These are phyloP conservation scores for Apiotrichum laibachii DNA, from an alignment of 1,284 basidiomycete species.

Conservation along the genomic window DNA sequence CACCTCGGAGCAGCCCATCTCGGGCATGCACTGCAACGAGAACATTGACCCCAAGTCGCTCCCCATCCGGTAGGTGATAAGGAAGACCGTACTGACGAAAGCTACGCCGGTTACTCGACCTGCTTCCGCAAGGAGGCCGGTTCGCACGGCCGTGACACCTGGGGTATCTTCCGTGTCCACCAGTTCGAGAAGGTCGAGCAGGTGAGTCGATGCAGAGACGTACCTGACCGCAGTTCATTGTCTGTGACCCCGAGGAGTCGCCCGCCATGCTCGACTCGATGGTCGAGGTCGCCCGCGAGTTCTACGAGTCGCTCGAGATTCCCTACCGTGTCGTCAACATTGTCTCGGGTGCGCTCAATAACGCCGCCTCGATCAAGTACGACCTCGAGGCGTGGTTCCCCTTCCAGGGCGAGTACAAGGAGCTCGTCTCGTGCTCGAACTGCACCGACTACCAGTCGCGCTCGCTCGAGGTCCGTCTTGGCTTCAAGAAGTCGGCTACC, in stretches of 20 bases:
- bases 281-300: constrained; percentile 84
- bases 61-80: constrained; percentile 72
- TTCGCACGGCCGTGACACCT: constrained; percentile 93
- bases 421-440: constrained; percentile 86
- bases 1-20: constrained; percentile 97
- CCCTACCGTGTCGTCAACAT: constrained; percentile 94
- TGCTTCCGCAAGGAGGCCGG: constrained; percentile 99
- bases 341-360: constrained; percentile 92
- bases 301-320: constrained; percentile 90
- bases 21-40: constrained; percentile 90
- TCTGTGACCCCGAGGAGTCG: constrained; percentile 90
- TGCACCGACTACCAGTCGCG: constrained; percentile 88
- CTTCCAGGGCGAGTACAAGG: constrained; percentile 94
- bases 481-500: constrained; percentile 81
- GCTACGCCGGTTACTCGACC: constrained; percentile 69
- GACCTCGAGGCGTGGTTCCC: constrained; percentile 99
- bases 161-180: constrained; percentile 99
- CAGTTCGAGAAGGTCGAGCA: constrained; percentile 99
- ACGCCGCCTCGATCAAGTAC: constrained; percentile 95
- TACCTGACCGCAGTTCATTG: constrained; percentile 67
- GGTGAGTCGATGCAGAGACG: constrained; percentile 31
- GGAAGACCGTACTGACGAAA: constrained; percentile 16
- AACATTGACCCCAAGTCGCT: constrained; percentile 94
- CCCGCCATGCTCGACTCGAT: constrained; percentile 92
- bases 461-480: constrained; percentile 83